Conservation (phyloP, 2,329 filamentous ascomycete genomes). For the Aspergillus eucalypticola region DNA sequence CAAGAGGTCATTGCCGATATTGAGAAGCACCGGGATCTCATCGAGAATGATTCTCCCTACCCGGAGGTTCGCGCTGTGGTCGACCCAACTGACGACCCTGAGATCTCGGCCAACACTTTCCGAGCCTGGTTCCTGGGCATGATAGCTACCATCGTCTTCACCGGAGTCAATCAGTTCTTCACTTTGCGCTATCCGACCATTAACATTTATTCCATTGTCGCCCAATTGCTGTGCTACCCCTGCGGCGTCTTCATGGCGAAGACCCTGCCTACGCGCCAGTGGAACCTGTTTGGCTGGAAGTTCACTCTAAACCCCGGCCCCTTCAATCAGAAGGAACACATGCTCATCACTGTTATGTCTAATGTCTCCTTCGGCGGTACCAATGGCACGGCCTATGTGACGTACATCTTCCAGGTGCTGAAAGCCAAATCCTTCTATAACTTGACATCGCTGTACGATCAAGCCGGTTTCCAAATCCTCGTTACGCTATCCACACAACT, state of each 20-base stretch:
- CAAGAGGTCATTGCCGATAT: not conserved
- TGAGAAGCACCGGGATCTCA: not conserved
- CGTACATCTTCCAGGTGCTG: slow-evolving; percentile 8
- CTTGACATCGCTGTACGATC: not conserved
- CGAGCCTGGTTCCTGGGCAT: slow-evolving; percentile 47
- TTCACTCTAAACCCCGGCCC: slow-evolving; percentile 13
- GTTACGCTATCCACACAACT: slow-evolving; percentile 8
- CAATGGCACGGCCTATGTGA: not conserved
- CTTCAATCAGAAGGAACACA: slow-evolving; percentile 16
- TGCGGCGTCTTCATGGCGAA: slow-evolving; percentile 8
- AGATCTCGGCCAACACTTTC: slow-evolving; percentile 23
- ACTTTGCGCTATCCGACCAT: slow-evolving; percentile 16
- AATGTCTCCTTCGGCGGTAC: slow-evolving; percentile 4
- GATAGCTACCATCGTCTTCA: slow-evolving; percentile 21
- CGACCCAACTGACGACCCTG: slow-evolving; percentile 18
- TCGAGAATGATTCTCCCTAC: slow-evolving; percentile 16
- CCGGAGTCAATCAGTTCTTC: slow-evolving; percentile 22
- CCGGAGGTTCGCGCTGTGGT: slow-evolving; percentile 23
- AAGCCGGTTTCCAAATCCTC: slow-evolving; percentile 6
- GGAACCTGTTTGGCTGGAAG: slow-evolving; percentile 6
- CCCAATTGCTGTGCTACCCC: slow-evolving; percentile 9
- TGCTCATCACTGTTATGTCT: slow-evolving; percentile 11
- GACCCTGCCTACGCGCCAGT: slow-evolving; percentile 4
- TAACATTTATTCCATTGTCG: not conserved
- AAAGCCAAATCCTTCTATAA: slow-evolving; percentile 7